Evolutionary conservation across 164 flowering plant genomes (phyloP).

Genomic region (Brasenia schreberi): DNA sequence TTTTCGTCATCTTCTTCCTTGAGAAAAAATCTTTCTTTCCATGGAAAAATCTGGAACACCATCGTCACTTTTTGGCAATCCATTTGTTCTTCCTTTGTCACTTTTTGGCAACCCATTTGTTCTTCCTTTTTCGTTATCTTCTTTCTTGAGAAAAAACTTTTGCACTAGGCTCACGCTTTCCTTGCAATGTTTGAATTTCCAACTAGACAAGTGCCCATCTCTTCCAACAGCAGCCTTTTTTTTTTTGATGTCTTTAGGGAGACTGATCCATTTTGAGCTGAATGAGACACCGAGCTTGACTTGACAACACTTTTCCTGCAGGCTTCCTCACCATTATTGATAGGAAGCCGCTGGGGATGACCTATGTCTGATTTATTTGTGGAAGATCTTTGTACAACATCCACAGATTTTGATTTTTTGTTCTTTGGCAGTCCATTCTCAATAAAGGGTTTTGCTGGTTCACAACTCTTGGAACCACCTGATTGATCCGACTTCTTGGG

Average conservation of each 20-base stretch:
- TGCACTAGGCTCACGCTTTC: too few species aligned
- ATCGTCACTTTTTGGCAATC: too few species aligned
- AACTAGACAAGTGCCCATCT: not conserved
- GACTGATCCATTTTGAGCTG: conserved; percentile 13
- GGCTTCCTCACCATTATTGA: conserved; percentile 14
- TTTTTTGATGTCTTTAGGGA: conserved; percentile 15
- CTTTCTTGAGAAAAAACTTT: too few species aligned
- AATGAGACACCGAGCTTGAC: conserved; percentile 4
- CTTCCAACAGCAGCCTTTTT: conserved; percentile 6
- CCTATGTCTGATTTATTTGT: not conserved
- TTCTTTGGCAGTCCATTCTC: conserved; percentile 8
- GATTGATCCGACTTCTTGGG: conserved; percentile 13
- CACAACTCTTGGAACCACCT: conserved; percentile 9
- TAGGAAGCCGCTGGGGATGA: not conserved
- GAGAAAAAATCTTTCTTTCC: too few species aligned
- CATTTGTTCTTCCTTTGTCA: too few species aligned
- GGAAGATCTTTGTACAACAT: conserved; percentile 6
- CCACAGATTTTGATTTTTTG: conserved; percentile 6
- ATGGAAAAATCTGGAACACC: too few species aligned
- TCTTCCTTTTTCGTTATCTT: too few species aligned
- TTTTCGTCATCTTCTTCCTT: too few species aligned
- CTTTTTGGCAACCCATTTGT: too few species aligned
- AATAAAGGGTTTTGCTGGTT: conserved; percentile 6
- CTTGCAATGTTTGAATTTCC: not conserved
- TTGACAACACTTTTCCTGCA: not conserved